Percentiles rank a stretch among this genome's conserved stretches.
Evolutionary conservation across 768 basidiomycete species (phyloP).

Genomic region (Butyriboletus loyo): DNA sequence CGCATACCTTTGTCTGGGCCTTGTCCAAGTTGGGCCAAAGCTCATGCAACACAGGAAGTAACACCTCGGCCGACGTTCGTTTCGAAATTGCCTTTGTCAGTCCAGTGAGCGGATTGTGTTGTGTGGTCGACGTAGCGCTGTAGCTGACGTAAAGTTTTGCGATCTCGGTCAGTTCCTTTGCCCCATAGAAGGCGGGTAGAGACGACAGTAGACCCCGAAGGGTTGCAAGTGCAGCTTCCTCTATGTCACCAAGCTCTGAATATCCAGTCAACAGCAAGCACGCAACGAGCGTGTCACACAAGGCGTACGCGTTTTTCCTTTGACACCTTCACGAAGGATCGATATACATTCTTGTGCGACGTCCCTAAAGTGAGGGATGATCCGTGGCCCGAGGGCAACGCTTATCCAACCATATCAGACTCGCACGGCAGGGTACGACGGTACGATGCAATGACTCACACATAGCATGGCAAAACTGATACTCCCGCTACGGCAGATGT

Average conservation of each 20-base stretch:
- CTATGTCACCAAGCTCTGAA: constrained; percentile 33
- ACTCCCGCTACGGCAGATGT: constrained; percentile 43
- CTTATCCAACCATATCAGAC: constrained; percentile 38
- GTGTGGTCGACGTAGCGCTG: constrained; percentile 8
- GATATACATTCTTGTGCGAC: constrained; percentile 58
- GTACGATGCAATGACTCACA: constrained; percentile 41
- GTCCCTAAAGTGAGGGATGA: constrained; percentile 80
- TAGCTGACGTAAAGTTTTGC: constrained; percentile 56
- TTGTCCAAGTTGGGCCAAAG: constrained; percentile 47
- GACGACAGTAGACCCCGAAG: constrained; percentile 68
- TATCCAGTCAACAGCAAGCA: not conserved
- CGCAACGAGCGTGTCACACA: not conserved
- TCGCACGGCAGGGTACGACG: not conserved
- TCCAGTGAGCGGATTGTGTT: constrained; percentile 31
- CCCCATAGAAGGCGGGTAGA: constrained; percentile 82
- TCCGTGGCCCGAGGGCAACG: constrained; percentile 74
- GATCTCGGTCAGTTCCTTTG: constrained; percentile 53
- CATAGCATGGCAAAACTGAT: constrained; percentile 54
- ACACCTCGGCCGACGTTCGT: constrained; percentile 59
- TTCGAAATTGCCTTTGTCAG: constrained; percentile 69
- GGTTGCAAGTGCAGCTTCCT: constrained; percentile 40
- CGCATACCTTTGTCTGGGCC: constrained; percentile 37
- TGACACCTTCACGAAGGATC: constrained; percentile 42
- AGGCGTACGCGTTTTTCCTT: constrained; percentile 33
- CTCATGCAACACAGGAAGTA: constrained; percentile 63